Conservation (phyloP, 345 rosid species). For the Ceriops zippeliana region DNA sequence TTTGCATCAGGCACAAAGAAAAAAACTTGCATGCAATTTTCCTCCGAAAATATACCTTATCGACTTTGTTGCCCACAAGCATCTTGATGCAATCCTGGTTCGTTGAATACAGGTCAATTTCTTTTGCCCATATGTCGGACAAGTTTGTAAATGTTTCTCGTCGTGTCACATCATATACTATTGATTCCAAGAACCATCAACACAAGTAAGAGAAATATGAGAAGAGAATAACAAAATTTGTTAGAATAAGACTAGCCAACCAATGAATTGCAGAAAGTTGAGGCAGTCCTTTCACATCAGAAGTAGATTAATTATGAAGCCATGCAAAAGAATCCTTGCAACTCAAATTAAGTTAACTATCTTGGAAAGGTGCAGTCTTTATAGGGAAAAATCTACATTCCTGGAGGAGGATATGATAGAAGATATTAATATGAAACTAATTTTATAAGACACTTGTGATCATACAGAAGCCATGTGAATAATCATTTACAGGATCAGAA, state of each 20-base stretch:
- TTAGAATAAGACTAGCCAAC: not conserved
- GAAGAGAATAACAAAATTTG: not conserved
- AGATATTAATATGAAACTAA: no score
- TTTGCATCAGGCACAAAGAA: not conserved
- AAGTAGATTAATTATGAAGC: not conserved
- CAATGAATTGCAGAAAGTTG: not conserved
- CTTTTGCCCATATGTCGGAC: conserved; percentile 93
- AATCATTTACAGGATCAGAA: no score
- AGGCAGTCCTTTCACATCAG: not conserved
- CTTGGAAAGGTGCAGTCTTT: not conserved
- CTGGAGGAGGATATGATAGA: no score
- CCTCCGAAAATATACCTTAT: conserved; percentile 48
- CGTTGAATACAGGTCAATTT: conserved; percentile 84
- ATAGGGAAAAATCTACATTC: no score
- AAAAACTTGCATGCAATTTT: not conserved
- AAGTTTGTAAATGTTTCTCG: conserved; percentile 92
- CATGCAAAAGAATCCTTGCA: not conserved
- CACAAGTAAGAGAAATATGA: not conserved
- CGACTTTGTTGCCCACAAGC: conserved; percentile 98
- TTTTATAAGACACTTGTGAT: no score
- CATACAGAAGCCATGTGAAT: no score
- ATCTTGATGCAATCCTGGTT: conserved; percentile 94
- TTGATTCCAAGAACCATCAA: conserved; percentile 1
- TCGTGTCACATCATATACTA: conserved; percentile 85
- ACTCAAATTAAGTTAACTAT: not conserved